A percentile compares a stretch with the other conserved stretches of the same genome.
These are phyloP conservation scores for Medakamo hakoo DNA, from an alignment of 139 green algal species.

Conservation along the genomic window DNA sequence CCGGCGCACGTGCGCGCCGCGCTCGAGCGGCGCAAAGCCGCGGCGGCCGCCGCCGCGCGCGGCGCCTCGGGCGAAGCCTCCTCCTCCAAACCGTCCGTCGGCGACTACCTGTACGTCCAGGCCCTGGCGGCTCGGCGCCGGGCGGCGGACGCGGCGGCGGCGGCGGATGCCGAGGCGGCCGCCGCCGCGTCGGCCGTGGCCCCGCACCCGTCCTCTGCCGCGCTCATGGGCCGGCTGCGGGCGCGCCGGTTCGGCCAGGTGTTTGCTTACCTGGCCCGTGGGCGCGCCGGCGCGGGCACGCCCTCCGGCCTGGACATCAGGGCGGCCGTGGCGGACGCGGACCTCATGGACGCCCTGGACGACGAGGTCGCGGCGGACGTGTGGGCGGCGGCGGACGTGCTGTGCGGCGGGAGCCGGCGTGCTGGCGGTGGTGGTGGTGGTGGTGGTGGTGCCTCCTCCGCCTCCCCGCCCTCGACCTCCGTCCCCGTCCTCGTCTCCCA, in stretches of 20 bases:
- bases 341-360: slow-evolving; percentile 18
- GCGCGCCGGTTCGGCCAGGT: slow-evolving; percentile 49
- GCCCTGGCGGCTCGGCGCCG: slow-evolving; percentile 1
- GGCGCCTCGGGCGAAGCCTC: no score
- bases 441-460: no score
- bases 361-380: slow-evolving; percentile 25
- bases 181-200: no score
- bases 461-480: no score
- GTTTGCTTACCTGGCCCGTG: slow-evolving; percentile 38
- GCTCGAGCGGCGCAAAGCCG: neutral
- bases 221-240: slow-evolving; percentile 29
- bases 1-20: no score
- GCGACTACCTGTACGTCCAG: slow-evolving; percentile 8
- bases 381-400: slow-evolving; percentile 17
- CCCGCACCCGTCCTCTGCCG: no score
- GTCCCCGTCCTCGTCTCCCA: no score
- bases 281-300: slow-evolving; percentile 3
- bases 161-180: neutral
- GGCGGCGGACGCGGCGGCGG: slow-evolving; percentile 5
- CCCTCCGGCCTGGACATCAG: slow-evolving; percentile 14
- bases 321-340: slow-evolving; percentile 16
- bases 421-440: no score
- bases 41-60: no score
- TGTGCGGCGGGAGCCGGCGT: no score
- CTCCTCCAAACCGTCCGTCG: no score